Base-by-base conservation (phyloP, 768 basidiomycete genomes). In the Pholiota conissans region DNA sequence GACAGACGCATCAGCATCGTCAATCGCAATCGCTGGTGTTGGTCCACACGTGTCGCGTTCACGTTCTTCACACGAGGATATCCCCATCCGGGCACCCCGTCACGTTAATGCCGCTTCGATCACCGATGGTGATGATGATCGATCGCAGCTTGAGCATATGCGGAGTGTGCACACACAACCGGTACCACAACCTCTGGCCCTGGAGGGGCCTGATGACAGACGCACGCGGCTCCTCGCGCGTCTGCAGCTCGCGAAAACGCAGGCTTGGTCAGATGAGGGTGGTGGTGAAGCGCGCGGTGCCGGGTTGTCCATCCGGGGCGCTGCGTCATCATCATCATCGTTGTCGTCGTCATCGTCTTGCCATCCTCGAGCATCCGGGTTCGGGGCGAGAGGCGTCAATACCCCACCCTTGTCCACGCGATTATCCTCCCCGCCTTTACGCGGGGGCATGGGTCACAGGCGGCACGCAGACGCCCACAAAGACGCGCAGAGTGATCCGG, bases 161-260 rank as follows among this genome's bases (percentile, higher is more conserved):
- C 29, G 16, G 16, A 16, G 4, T 32, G 18, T 50, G 11, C n/a
- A 3, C 49, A 24, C 49, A 50, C 16, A n/a, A n/a, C n/a, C n/a
- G n/a, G n/a, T n/a, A n/a, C n/a, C 42, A 45, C 42, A 45, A 45
- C 22, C 42, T 45, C 42, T 10, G 18, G 27, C 49, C 37, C 32
- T 51, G 24, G 39, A 58, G 29, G 27, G 49, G 39, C 35, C 55
- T 20, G 35, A 58, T 55, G 65, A 68, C 49, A 56, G 60, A 58
- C 79, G 79, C 52, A 63, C 71, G 49, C 67, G 65, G 63, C 69
- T 84, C 56, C 69, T 83, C 53, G 65, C 64, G 56, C 76, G 73
- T 65, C 74, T 84, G 54, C 70, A 74, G 57, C 68, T 72, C 59
- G 82, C 81, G 70, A 80, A 76, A 68, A 59, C 60, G 40, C 64